Percentiles rank a stretch among this genome's conserved stretches.
These are phyloP conservation scores for Ophiognomonia clavigignenti-juglandacearum DNA, from an alignment of 2,329 filamentous ascomycete species.

Conservation along the genomic window DNA sequence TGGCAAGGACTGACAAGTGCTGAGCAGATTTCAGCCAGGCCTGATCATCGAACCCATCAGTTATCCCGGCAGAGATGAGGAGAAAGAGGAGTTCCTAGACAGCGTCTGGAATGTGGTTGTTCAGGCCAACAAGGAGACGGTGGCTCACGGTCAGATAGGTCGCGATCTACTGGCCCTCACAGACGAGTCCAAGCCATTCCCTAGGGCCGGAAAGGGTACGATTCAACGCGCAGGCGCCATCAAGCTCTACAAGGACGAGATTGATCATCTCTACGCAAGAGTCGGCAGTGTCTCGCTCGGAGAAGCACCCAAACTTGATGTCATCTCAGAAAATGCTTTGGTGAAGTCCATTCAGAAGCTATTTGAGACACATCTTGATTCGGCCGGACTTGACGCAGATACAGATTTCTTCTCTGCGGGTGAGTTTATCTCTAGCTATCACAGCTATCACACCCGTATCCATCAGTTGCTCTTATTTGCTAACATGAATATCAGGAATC, in stretches of 20 bases:
- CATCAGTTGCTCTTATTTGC: too few relatives aligned
- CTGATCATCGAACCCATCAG: conserved; percentile 40
- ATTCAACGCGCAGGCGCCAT: neutral
- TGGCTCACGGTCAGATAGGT: neutral
- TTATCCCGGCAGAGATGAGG: conserved; percentile 23
- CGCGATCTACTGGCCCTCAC: neutral
- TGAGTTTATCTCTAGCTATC: too few relatives aligned
- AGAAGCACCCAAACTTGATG: neutral
- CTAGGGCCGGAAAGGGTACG: conserved; percentile 4
- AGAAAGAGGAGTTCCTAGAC: conserved; percentile 32
- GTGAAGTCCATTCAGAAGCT: neutral
- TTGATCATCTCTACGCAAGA: neutral
- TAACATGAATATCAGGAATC: too few relatives aligned
- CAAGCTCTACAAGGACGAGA: neutral
- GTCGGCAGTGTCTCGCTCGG: neutral
- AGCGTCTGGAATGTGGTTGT: conserved; percentile 39
- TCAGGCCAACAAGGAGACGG: conserved; percentile 35
- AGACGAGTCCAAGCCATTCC: conserved; percentile 3
- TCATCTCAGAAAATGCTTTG: neutral
- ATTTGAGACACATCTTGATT: neutral
- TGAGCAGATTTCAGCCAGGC: conserved; percentile 41
- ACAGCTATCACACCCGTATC: too few relatives aligned
- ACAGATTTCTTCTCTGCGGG: neutral
- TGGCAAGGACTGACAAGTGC: too few relatives aligned
- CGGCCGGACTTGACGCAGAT: neutral